phyloP scores from a whole-genome alignment of 1,139 yeast species.

The Saccharomycopsis hybrid region DNA sequence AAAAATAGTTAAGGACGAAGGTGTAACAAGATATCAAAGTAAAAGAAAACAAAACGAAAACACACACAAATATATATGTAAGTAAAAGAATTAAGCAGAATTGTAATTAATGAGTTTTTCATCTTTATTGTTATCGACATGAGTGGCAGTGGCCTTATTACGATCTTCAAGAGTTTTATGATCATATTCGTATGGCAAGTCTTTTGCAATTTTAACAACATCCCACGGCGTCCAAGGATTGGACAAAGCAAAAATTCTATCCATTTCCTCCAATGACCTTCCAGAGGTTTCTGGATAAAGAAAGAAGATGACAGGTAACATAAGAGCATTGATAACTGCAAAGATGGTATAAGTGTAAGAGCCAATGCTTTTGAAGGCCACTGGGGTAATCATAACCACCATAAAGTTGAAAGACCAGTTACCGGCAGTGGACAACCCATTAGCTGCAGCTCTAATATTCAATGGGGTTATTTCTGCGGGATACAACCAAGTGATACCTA shows the following conservation, averaged over 20 bases:
- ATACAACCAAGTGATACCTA: conserved; percentile 49
- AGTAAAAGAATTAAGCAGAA: not conserved
- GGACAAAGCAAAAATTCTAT: conserved; percentile 25
- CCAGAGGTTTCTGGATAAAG: conserved; percentile 33
- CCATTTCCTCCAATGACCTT: conserved; percentile 32
- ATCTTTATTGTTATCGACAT: not conserved
- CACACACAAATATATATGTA: not conserved
- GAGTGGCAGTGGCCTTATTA: not conserved
- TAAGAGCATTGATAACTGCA: conserved; percentile 37
- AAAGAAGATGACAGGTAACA: conserved; percentile 39
- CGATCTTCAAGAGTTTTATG: not conserved
- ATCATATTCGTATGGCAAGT: conserved; percentile 30
- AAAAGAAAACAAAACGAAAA: not conserved
- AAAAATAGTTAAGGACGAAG: too few relatives aligned
- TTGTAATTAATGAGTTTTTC: not conserved
- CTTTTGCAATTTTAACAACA: conserved; percentile 31
- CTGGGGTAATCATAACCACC: conserved; percentile 50
- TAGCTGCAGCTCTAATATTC: conserved; percentile 43
- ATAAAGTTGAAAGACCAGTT: conserved; percentile 46
- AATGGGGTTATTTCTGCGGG: conserved; percentile 62
- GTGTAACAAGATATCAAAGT: too few relatives aligned
- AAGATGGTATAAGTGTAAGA: conserved; percentile 41
- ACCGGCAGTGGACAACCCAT: conserved; percentile 27
- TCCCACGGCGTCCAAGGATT: conserved; percentile 36
- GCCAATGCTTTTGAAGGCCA: conserved; percentile 38